These are phyloP conservation scores for Voacanga thouarsii DNA, from an alignment of 257 asterid species.

Conservation along the genomic window DNA sequence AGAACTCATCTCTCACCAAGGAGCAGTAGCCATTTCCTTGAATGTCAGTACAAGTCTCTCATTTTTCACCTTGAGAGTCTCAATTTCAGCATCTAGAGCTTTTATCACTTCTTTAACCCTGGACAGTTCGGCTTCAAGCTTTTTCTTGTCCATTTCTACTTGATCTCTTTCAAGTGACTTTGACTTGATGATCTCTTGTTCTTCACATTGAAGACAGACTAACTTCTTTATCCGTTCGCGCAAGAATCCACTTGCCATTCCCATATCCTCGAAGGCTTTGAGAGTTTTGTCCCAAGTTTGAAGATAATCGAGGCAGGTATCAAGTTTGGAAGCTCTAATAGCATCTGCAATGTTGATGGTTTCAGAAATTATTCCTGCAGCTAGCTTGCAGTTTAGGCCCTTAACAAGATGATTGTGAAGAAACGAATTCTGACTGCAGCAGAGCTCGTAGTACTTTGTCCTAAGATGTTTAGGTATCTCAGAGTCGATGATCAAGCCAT, in stretches of 20 bases:
- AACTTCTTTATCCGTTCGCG: constrained; percentile 37
- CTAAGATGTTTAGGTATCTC: constrained; percentile 37
- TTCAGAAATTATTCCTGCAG: constrained; percentile 48
- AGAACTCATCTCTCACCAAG: constrained; percentile 40
- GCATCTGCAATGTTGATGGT: constrained; percentile 52
- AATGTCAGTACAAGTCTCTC: constrained; percentile 25
- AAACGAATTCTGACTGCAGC: constrained; percentile 44
- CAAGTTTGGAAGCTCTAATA: constrained; percentile 35
- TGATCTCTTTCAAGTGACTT: constrained; percentile 34
- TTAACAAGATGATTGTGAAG: constrained; percentile 48
- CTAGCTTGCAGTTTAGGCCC: constrained; percentile 52
- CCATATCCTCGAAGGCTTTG: constrained; percentile 55
- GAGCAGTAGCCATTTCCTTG: constrained; percentile 36
- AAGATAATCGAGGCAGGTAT: constrained; percentile 27
- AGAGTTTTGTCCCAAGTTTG: constrained; percentile 54
- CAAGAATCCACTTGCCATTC: constrained; percentile 59
- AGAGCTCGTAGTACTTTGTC: constrained; percentile 51
- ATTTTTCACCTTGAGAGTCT: constrained; percentile 29
- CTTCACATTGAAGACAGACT: constrained; percentile 29
- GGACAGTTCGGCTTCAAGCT: constrained; percentile 24
- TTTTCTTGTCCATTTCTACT: constrained; percentile 32
- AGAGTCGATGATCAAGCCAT: constrained; percentile 46
- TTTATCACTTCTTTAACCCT: constrained; percentile 22
- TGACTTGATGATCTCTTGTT: constrained; percentile 7
- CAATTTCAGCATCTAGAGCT: constrained; percentile 34